These are phyloP conservation scores for Leishmania turanica DNA, from an alignment of 208 protist species.

Conservation along the genomic window DNA sequence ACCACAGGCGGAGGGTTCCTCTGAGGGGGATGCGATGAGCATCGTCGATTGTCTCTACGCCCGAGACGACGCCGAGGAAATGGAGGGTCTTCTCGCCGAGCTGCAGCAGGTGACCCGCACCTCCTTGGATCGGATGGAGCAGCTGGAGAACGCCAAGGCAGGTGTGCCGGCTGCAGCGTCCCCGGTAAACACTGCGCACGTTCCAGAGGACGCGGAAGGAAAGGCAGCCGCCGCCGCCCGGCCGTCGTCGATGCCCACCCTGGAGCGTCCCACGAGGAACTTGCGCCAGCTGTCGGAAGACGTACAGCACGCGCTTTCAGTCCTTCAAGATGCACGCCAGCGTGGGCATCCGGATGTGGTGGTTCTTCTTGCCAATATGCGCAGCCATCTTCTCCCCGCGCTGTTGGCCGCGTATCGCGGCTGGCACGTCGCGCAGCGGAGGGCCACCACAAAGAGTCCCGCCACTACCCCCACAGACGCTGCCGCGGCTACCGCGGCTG, in stretches of 20 bases:
- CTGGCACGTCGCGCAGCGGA: slow-evolving; percentile 12
- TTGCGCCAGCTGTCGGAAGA: slow-evolving; percentile 8
- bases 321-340: slow-evolving; percentile 16
- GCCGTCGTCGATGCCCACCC: background rate
- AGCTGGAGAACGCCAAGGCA: slow-evolving; percentile 2
- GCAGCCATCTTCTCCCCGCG: slow-evolving; percentile 14
- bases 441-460: background rate
- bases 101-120: background rate
- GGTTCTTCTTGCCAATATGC: slow-evolving; percentile 17
- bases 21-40: background rate
- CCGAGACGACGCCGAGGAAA: slow-evolving; percentile 11
- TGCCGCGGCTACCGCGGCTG: background rate
- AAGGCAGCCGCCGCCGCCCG: background rate
- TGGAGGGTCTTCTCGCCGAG: slow-evolving; percentile 12
- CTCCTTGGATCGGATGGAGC: background rate
- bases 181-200: background rate
- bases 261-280: background rate
- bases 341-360: slow-evolving; percentile 5
- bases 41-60: slow-evolving; percentile 14
- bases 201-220: background rate
- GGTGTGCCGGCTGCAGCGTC: too few relatives aligned
- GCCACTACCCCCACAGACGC: background rate
- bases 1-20: background rate
- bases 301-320: slow-evolving; percentile 9
- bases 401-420: slow-evolving; percentile 21